Percentiles rank a stretch among this genome's conserved stretches.
phyloP scores from a whole-genome alignment of 805 yeast species.

The Starmerella sirachaensis region DNA sequence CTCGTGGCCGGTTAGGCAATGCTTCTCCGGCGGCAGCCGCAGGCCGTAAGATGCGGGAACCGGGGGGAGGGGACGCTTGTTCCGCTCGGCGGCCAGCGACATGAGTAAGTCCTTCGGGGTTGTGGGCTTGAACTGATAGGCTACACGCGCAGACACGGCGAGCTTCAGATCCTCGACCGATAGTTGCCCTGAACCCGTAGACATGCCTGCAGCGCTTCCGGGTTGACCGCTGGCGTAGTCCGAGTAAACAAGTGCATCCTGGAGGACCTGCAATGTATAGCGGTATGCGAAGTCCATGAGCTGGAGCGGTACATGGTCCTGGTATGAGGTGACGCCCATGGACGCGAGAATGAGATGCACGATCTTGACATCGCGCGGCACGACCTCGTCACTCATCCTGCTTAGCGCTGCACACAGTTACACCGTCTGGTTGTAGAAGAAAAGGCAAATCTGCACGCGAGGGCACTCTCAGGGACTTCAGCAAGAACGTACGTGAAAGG shows the following conservation, averaged over 20 bases:
- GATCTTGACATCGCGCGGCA: conserved; percentile 83
- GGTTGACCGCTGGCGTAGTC: conserved; percentile 51
- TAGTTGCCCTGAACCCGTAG: conserved; percentile 35
- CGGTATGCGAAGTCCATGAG: conserved; percentile 90
- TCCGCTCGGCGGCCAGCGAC: conserved; percentile 86
- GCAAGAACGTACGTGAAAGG: too few relatives aligned
- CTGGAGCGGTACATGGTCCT: conserved; percentile 91
- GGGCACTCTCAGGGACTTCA: neutral
- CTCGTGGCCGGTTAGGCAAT: conserved; percentile 75
- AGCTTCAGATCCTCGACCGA: conserved; percentile 83
- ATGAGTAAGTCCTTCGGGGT: conserved; percentile 86
- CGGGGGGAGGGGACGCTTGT: conserved; percentile 79
- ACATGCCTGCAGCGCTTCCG: conserved; percentile 26
- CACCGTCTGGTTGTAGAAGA: neutral
- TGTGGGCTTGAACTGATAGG: conserved; percentile 88
- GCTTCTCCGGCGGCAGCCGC: conserved; percentile 93
- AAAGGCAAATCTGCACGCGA: neutral
- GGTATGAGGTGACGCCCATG: conserved; percentile 81
- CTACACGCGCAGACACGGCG: conserved; percentile 89
- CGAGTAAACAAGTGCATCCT: conserved; percentile 78
- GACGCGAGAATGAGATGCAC: conserved; percentile 85
- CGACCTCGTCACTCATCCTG: conserved; percentile 20
- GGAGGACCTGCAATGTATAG: conserved; percentile 74
- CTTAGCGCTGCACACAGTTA: neutral
- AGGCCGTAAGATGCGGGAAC: conserved; percentile 86